Evolutionary conservation across 1,139 yeast species (phyloP).

Genomic region (Protomyces macrosporus): DNA sequence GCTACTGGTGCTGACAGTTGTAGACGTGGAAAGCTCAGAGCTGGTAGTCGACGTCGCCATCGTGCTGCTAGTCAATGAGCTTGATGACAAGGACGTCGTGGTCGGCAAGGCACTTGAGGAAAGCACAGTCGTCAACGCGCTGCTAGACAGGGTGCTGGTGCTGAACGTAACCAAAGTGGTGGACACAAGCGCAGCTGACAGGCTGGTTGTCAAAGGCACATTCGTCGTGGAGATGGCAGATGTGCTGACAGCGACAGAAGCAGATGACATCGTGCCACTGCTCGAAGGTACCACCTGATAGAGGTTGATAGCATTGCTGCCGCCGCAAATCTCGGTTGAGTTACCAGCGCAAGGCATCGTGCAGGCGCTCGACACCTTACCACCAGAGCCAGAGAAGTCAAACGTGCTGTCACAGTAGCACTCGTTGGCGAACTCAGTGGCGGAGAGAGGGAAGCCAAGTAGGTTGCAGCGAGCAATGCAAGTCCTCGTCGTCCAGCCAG

Average conservation of each 20-base stretch:
- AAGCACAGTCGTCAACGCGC: background rate
- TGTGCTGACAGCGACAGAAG: background rate
- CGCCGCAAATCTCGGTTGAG: slow-evolving; percentile 2
- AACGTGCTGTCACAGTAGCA: slow-evolving; percentile 1
- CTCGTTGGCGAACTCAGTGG: background rate
- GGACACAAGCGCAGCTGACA: background rate
- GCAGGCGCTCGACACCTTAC: background rate
- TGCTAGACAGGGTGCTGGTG: background rate
- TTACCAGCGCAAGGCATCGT: slow-evolving; percentile 6
- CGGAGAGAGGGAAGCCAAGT: background rate
- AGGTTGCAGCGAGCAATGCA: background rate
- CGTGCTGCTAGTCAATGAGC: background rate
- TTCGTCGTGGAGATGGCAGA: background rate
- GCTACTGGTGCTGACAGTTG: background rate
- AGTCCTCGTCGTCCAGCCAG: background rate
- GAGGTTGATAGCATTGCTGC: background rate
- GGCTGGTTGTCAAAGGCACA: background rate
- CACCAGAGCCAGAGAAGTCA: background rate
- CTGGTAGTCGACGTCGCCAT: background rate
- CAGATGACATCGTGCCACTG: background rate
- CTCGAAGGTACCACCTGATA: background rate
- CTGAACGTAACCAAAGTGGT: background rate
- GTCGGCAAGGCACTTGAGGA: background rate
- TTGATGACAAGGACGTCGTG: background rate
- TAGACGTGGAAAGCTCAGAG: background rate